These are phyloP conservation scores for Grosmannia serpens DNA, from an alignment of 2,329 filamentous ascomycete species.

Conservation along the genomic window DNA sequence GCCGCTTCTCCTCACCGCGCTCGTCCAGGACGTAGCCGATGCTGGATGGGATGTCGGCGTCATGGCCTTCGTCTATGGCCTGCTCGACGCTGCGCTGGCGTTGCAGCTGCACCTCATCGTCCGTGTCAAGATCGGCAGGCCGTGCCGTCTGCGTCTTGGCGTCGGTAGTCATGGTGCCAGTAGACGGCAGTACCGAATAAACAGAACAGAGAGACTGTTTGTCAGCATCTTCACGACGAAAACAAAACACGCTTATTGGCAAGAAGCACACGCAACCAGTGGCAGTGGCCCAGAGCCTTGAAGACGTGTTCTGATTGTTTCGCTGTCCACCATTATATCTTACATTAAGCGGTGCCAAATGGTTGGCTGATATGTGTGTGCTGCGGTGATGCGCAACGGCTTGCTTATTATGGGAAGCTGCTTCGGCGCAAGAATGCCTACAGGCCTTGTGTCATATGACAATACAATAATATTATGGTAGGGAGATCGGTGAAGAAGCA, in stretches of 20 bases:
- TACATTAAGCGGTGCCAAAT: background rate
- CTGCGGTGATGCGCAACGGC: background rate
- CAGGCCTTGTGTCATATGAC: background rate
- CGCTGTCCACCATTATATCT: background rate
- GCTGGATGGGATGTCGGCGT: conserved; percentile 37
- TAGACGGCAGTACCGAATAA: background rate
- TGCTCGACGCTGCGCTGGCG: conserved; percentile 14
- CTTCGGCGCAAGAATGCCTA: background rate
- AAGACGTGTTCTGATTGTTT: background rate
- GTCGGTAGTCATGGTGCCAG: background rate
- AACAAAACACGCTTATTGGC: no score
- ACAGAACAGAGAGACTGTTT: background rate
- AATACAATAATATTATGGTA: background rate
- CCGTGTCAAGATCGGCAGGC: background rate
- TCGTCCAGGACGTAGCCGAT: conserved; percentile 31
- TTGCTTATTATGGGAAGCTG: background rate
- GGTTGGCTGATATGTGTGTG: background rate
- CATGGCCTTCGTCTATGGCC: conserved; percentile 33
- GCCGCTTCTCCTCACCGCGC: conserved; percentile 24
- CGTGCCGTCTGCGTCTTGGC: background rate
- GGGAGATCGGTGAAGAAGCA: background rate
- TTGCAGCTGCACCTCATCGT: background rate
- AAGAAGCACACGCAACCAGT: no score
- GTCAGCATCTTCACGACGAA: background rate
- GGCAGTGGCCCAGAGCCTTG: background rate